Evolutionary conservation across 78 protist species (phyloP).

Genomic region (Monocercomonoides exilis): DNA sequence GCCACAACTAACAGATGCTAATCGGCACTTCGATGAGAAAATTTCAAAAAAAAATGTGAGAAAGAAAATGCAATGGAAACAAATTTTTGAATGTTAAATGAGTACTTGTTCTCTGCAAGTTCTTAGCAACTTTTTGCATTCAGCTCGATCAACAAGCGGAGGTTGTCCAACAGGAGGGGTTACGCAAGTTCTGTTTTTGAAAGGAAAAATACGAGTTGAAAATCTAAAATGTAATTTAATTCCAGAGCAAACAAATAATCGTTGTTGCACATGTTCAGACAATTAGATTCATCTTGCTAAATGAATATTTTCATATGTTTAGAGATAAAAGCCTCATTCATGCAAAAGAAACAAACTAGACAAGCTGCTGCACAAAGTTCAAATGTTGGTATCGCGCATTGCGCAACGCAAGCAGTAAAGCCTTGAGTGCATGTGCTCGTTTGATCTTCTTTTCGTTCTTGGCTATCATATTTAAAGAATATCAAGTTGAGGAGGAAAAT

Average conservation of each 20-base stretch:
- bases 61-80: not conserved
- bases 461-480: not conserved
- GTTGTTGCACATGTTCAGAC: not conserved
- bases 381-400: not conserved
- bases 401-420: not conserved
- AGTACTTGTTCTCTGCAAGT: not conserved
- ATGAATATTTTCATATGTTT: not conserved
- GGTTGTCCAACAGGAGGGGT: not conserved
- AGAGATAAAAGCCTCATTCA: not conserved
- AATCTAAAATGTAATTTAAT: not conserved
- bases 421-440: not conserved
- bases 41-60: not conserved
- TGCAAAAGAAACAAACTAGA: not conserved
- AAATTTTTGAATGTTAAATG: not conserved
- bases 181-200: not conserved
- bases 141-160: not conserved
- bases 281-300: not conserved
- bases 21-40: not conserved
- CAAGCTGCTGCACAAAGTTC: not conserved
- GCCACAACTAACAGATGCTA: not conserved
- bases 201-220: not conserved
- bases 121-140: not conserved
- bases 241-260: not conserved
- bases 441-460: not conserved
- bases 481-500: not conserved